These are phyloP conservation scores for Lachnellula cervina DNA, from an alignment of 2,329 filamentous ascomycete species.

Conservation along the genomic window DNA sequence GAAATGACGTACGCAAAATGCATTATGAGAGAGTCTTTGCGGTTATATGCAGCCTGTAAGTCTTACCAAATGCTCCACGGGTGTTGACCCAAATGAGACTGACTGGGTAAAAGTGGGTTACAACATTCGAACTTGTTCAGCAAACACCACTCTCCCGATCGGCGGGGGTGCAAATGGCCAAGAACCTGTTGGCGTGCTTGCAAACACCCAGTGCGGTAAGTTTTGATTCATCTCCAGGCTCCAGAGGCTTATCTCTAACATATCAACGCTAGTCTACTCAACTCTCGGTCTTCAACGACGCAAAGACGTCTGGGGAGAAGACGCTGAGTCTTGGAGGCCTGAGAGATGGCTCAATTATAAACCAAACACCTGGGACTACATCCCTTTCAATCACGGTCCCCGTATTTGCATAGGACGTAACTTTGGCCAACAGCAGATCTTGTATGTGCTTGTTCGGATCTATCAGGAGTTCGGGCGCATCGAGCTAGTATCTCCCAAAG, in stretches of 20 bases:
- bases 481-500: slow-evolving; percentile 10
- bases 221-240: neutral
- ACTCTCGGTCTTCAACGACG: slow-evolving; percentile 11
- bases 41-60: neutral
- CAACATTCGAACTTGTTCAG: slow-evolving; percentile 43
- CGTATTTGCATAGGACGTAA: slow-evolving; percentile 29
- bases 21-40: neutral
- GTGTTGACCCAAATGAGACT: neutral
- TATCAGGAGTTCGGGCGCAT: slow-evolving; percentile 29
- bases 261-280: slow-evolving; percentile 7
- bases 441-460: slow-evolving; percentile 28
- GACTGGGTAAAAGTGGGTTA: slow-evolving; percentile 9
- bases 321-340: slow-evolving; percentile 31
- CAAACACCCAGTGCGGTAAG: slow-evolving; percentile 10
- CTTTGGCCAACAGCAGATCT: slow-evolving; percentile 29
- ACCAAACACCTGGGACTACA: slow-evolving; percentile 39
- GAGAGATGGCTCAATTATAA: slow-evolving; percentile 30
- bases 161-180: slow-evolving; percentile 26
- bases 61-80: neutral
- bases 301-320: neutral
- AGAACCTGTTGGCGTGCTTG: slow-evolving; percentile 21
- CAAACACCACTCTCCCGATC: slow-evolving; percentile 33
- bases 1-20: slow-evolving; percentile 1
- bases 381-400: slow-evolving; percentile 32
- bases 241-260: neutral